Conservation (phyloP, 345 rosid genomes). For the Brassica nigra region DNA sequence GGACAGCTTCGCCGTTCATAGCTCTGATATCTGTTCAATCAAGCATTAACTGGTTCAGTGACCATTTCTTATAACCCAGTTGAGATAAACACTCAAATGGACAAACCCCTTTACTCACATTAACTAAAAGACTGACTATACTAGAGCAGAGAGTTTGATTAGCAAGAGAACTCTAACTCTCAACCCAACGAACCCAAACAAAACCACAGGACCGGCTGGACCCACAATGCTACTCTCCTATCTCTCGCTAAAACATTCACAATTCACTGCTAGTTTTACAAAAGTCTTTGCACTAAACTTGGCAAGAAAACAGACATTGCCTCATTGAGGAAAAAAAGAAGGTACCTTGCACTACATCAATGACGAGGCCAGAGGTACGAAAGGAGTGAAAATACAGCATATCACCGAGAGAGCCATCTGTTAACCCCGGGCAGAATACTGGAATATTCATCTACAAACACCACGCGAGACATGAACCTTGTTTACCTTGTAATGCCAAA, state of each 20-base stretch:
- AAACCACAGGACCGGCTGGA: too few species aligned
- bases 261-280: neutral
- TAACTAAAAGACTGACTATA: neutral
- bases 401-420: constrained; percentile 97
- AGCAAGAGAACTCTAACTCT: neutral
- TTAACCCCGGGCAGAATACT: constrained; percentile 88
- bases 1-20: constrained; percentile 80
- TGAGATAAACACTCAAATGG: neutral
- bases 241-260: neutral
- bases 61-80: neutral
- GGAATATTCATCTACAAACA: constrained; percentile 79
- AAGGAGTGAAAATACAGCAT: constrained; percentile 91
- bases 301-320: neutral
- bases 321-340: neutral
- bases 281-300: neutral
- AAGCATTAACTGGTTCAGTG: neutral
- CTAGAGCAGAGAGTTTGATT: neutral
- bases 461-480: neutral
- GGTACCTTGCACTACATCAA: constrained; percentile 78
- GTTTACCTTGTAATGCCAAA: neutral
- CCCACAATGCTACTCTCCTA: neutral
- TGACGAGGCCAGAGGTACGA: constrained; percentile 56
- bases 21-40: constrained; percentile 72
- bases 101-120: neutral
- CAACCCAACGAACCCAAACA: too few species aligned